These are phyloP conservation scores for Rostrohypoxylon terebratum DNA, from an alignment of 495 filamentous ascomycete species.

Conservation along the genomic window DNA sequence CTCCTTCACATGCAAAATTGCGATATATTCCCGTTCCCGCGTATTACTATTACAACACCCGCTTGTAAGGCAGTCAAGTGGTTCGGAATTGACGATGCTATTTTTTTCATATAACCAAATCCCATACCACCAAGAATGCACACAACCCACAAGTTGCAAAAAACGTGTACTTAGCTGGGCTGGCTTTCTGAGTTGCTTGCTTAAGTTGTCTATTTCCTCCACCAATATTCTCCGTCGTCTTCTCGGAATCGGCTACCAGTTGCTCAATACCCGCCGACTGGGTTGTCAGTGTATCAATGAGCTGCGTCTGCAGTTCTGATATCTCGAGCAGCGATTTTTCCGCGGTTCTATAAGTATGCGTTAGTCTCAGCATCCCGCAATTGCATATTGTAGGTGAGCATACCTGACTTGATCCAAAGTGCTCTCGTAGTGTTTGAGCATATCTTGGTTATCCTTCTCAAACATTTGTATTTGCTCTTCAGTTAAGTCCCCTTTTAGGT, in stretches of 20 bases:
- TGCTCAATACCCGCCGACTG: conserved; percentile 90
- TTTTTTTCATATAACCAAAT: conserved; percentile 78
- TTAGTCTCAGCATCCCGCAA: conserved; percentile 6
- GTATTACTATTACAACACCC: conserved; percentile 10
- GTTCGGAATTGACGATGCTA: background rate
- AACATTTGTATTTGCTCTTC: conserved; percentile 92
- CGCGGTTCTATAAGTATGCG: conserved; percentile 71
- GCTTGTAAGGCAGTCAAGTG: background rate
- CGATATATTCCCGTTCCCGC: conserved; percentile 4
- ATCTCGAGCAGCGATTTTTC: conserved; percentile 94
- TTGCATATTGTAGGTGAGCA: conserved; percentile 46
- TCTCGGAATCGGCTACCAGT: conserved; percentile 83
- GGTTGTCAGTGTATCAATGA: conserved; percentile 83
- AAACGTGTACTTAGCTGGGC: conserved; percentile 89
- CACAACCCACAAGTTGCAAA: conserved; percentile 87
- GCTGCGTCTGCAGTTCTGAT: conserved; percentile 87
- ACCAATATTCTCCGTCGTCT: conserved; percentile 85
- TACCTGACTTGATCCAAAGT: conserved; percentile 92
- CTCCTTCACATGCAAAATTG: conserved; percentile 35
- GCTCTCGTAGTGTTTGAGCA: conserved; percentile 92
- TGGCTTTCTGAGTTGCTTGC: conserved; percentile 80
- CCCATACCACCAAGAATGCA: conserved; percentile 87
- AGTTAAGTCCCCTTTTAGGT: conserved; percentile 71
- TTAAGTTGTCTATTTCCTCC: conserved; percentile 93
- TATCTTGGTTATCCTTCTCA: conserved; percentile 89